phyloP scores from a whole-genome alignment of 176 grass and related monocot species.

The Raddia distichophylla region DNA sequence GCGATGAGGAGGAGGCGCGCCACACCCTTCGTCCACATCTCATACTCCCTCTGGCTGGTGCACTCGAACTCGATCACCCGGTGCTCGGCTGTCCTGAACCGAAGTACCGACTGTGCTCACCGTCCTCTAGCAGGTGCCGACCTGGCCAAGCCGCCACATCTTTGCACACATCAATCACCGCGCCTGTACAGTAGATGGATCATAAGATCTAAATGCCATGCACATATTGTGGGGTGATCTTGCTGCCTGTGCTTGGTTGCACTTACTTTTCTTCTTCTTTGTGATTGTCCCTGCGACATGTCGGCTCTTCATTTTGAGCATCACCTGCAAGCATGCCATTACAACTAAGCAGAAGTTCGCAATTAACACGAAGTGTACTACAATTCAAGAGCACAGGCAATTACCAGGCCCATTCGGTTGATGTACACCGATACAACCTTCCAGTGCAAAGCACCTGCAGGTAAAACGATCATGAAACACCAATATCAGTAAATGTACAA shows the following conservation, averaged over 20 bases:
- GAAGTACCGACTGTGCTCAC: slow-evolving; percentile 90
- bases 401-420: slow-evolving; percentile 89
- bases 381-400: not conserved
- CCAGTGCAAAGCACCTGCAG: slow-evolving; percentile 79
- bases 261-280: slow-evolving; percentile 97
- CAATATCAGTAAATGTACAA: slow-evolving; percentile 19
- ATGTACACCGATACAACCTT: slow-evolving; percentile 96
- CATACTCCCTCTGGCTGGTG: slow-evolving; percentile 69
- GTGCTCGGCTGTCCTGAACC: slow-evolving; percentile 76
- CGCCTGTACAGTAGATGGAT: slow-evolving; percentile 47
- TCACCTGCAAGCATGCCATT: slow-evolving; percentile 50
- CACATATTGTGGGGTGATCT: not conserved
- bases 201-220: not conserved
- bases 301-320: slow-evolving; percentile 92
- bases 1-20: slow-evolving; percentile 70
- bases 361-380: not conserved
- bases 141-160: slow-evolving; percentile 85
- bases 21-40: slow-evolving; percentile 95
- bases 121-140: slow-evolving; percentile 85
- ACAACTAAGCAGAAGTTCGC: not conserved
- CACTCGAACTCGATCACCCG: slow-evolving; percentile 98
- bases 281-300: slow-evolving; percentile 92
- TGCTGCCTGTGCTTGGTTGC: not conserved
- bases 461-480: not conserved
- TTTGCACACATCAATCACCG: slow-evolving; percentile 86